Percentiles rank a stretch among this genome's conserved stretches.
Conservation (phyloP, 768 basidiomycete species). For the Lactarius vividus region DNA sequence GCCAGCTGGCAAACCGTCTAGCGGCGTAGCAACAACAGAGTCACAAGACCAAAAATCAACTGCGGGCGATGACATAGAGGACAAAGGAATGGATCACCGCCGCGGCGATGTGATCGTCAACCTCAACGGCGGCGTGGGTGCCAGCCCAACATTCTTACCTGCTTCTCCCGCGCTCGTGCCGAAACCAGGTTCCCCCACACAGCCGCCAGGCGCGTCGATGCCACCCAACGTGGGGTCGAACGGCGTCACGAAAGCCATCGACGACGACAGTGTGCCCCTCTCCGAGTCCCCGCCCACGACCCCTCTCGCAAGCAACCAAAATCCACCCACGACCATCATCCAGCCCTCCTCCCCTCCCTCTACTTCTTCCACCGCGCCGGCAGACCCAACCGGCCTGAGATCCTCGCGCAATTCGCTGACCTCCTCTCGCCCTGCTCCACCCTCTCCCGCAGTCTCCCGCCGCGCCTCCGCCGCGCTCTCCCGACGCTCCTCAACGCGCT, state of each 20-base stretch:
- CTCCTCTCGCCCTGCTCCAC: constrained; percentile 58
- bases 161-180: neutral
- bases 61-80: neutral
- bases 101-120: neutral
- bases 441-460: constrained; percentile 54
- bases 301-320: constrained; percentile 15
- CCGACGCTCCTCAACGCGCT: constrained; percentile 39
- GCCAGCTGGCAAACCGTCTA: neutral
- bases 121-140: neutral
- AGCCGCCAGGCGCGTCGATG: neutral
- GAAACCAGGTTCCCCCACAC: neutral
- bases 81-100: neutral
- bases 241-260: neutral
- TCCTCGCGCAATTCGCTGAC: constrained; percentile 39
- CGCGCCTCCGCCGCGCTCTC: constrained; percentile 39
- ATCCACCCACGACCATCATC: constrained; percentile 1
- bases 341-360: neutral
- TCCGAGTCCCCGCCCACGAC: constrained; percentile 12
- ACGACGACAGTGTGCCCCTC: neutral
- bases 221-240: neutral
- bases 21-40: neutral
- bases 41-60: neutral
- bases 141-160: neutral
- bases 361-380: constrained; percentile 4
- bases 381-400: constrained; percentile 28